Evolutionary conservation across 2,329 filamentous ascomycete species (phyloP), one percentile per base, ranked within the genome.

Genomic region (Ilyonectria sp.): DNA sequence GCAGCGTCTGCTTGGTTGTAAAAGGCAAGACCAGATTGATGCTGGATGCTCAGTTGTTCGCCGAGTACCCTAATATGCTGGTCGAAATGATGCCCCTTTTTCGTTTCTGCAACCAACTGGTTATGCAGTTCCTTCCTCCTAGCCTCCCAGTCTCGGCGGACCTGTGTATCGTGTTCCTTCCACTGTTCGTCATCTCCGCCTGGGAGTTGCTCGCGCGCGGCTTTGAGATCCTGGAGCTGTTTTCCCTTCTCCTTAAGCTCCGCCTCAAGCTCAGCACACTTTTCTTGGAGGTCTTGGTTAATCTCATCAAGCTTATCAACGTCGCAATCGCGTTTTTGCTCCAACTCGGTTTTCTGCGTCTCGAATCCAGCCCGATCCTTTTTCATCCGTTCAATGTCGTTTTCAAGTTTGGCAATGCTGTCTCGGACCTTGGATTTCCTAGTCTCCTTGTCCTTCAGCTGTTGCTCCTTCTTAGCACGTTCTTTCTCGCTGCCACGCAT

Each of bases 401-500:
- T 86, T 46, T 91, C 89, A 86, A 92, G 93, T 69, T 91, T 91
- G 6, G 86, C 82, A 57, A 93, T 89, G 70, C 91, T 92, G 40
- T 94, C 91, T 62, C 90, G 87, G 68, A 93, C 83, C 77, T 93
- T 94, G 71, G 88, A 83, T 60, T 90, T 86, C 77, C 94, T 92
- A 17, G 86, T 85, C 73, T 90, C 86, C 78, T 92, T 94, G 57
- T 94, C 90, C 73, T 89, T 89, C 58, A 95, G 77, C 9, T 87
- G 75, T 74, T 91, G 91, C 76, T 98, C 94, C 76, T 93, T 93
- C 76, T 95, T 93, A 1, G 89, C 86, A 73, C 92, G 93, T 67
- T 93, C 92, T 70, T 92, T 93, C 77, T 97, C 92, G 1, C 93
- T 92, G 5, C 90, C 88, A 54, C 94, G 90, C 84, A 97, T 97